Evolutionary conservation across 2,329 filamentous ascomycete species (phyloP), one percentile per base, ranked within the genome.

Genomic region (Parastagonospora nodorum): DNA sequence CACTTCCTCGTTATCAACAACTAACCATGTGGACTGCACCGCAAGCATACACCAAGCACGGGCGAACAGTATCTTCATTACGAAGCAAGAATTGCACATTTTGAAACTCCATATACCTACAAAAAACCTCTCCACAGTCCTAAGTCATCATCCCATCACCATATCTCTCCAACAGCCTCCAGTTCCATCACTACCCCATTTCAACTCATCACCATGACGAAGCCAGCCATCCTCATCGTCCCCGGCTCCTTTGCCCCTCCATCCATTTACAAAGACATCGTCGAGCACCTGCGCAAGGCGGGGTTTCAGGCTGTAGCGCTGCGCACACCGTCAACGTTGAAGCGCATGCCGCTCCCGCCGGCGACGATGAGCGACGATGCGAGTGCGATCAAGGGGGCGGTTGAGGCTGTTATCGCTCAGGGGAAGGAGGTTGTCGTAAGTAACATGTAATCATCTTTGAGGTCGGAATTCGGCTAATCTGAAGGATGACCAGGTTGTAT

Each of bases 371-470:
- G 45, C 2, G 64, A 66, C 33, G 72, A 75, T 45, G 71, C 67
- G 0, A 50, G 52, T 29, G 53, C 60, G 9, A 67, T 75, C 14
- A 60, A 53, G 3, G 42, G 45, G 7, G 60, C 50, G 0, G 58
- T 58, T 5, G 53, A 61, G 11, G 42, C 45, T 2, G 37, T 72
- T 1, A 46, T 64, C 11, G 60, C 61, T 2, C 50, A 69, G 38
- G 68, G 62, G 10, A 70, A 68, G 32, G 66, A 75, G 16, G 60
- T 75, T 4, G 55, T 74, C 1, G 47, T 48, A 14, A 28, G 42
- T 45, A n/a, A n/a, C n/a, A n/a, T n/a, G n/a, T n/a, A n/a, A n/a
- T n/a, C n/a, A n/a, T n/a, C n/a, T n/a, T n/a, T n/a, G n/a, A n/a
- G n/a, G n/a, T n/a, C n/a, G n/a, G n/a, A n/a, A n/a, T n/a, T n/a